Evolutionary conservation across 768 basidiomycete genomes (phyloP), one percentile per base, ranked within the genome.

Genomic region (Lactarius psammicola): DNA sequence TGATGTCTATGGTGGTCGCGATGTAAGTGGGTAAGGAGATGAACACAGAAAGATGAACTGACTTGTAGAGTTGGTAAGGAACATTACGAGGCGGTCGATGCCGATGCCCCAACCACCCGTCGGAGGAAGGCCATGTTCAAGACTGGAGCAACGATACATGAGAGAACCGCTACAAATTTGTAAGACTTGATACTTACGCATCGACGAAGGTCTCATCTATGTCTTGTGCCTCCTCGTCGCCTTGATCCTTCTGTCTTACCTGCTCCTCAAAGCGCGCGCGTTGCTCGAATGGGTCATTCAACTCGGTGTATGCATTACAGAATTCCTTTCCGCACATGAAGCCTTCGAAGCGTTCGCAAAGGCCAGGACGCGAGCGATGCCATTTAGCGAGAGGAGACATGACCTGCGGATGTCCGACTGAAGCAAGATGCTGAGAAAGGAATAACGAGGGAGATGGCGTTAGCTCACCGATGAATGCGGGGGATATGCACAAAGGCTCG

Each of bases 301-400:
- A 85, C 82, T 99, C 97, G 49, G 97, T 99, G 76, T 99, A 99
- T 28, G 97, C 96, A 73, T 99, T 98, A 82, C 94, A 95, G 77
- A 98, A 88, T 78, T 98, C 96, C 83, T 97, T 95, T 65, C 94
- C 94, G 60, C 94, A 96, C 84, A 99, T 85, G 85, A 99, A 99
- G 10, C 87, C 94, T 76, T 99, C 97, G 80, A 99, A 99, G 20
- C 97, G 94, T 77, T 99, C 97, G 77, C 97, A 98, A 30, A 99
- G 84, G 44, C 97, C 97, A 0, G 95, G 93, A 49, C 93, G 87
- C n/a, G 92, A 92, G 69, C 97, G 92, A 77, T 98, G 95, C 85
- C 91, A 93, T 81, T 99, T 99, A 76, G 97, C 97, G 40, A 99
- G 87, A 3, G 97, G 97, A 0, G 96, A 98, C 97, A 99, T 99